phyloP scores from a whole-genome alignment of 176 grass and related monocot genomes.

The Musa acuminata region DNA sequence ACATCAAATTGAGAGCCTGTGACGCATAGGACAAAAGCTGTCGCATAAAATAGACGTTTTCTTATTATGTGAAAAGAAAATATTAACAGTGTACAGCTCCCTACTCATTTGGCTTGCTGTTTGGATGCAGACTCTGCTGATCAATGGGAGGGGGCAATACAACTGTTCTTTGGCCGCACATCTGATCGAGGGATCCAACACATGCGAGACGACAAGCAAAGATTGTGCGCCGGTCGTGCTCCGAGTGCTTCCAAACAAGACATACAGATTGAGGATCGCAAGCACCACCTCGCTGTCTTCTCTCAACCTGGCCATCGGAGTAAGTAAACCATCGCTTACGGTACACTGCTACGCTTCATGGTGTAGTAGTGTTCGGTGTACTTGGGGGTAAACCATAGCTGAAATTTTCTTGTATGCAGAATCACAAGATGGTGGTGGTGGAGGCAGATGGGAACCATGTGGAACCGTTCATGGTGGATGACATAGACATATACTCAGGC shows the following conservation, averaged over 20 bases:
- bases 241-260: slow-evolving; percentile 43
- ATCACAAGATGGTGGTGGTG: slow-evolving; percentile 67
- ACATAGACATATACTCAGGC: slow-evolving; percentile 82
- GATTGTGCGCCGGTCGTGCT: slow-evolving; percentile 50
- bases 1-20: no score
- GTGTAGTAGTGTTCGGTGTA: no score
- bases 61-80: no score
- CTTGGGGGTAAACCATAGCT: not conserved
- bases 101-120: not conserved
- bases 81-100: no score
- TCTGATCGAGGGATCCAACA: slow-evolving; percentile 15
- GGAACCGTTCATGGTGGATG: slow-evolving; percentile 48
- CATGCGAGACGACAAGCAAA: slow-evolving; percentile 26
- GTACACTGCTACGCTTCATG: no score
- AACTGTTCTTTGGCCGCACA: slow-evolving; percentile 57
- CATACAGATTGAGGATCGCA: slow-evolving; percentile 58
- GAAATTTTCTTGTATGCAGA: slow-evolving; percentile 16
- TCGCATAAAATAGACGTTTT: no score
- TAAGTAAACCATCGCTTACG: slow-evolving; percentile 15
- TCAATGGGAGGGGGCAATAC: slow-evolving; percentile 67
- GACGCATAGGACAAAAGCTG: no score
- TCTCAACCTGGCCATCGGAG: slow-evolving; percentile 59
- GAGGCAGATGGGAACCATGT: slow-evolving; percentile 81
- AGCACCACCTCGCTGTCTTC: slow-evolving; percentile 73
- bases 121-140: slow-evolving; percentile 57